phyloP scores from a whole-genome alignment of 805 yeast species.

The Saccharomycopsis babjevae region DNA sequence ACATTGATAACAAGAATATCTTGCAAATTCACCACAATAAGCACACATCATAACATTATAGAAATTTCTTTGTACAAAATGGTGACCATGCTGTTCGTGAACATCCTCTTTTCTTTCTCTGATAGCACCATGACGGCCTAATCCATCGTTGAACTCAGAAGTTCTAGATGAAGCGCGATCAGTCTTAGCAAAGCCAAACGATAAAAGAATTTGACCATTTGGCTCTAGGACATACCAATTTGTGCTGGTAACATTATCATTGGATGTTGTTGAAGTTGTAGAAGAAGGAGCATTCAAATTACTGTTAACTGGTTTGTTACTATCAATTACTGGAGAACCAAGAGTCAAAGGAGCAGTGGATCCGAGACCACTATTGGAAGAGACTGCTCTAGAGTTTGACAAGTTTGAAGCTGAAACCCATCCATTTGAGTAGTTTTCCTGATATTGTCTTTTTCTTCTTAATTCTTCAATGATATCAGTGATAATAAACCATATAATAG shows the following conservation, averaged over 20 bases:
- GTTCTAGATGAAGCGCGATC: slow-evolving; percentile 25
- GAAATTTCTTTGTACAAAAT: slow-evolving; percentile 89
- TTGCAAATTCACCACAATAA: slow-evolving; percentile 87
- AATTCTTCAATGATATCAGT: slow-evolving; percentile 92
- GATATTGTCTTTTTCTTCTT: slow-evolving; percentile 78
- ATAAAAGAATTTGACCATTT: slow-evolving; percentile 76
- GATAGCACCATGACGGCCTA: slow-evolving; percentile 96
- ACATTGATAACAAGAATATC: slow-evolving; percentile 80
- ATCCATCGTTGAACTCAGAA: slow-evolving; percentile 27
- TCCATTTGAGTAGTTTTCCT: slow-evolving; percentile 59
- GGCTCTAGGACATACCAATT: slow-evolving; percentile 93
- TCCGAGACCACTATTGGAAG: slow-evolving; percentile 20
- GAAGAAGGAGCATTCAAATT: slow-evolving; percentile 5
- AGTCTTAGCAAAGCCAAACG: slow-evolving; percentile 69
- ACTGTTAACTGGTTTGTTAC: slow-evolving; percentile 4
- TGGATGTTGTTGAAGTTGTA: slow-evolving; percentile 1
- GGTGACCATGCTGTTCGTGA: slow-evolving; percentile 93
- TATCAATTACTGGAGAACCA: slow-evolving; percentile 10
- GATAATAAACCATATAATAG: slow-evolving; percentile 80
- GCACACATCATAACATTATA: slow-evolving; percentile 97
- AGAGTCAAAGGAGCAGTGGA: slow-evolving; percentile 6
- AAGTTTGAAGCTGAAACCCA: slow-evolving; percentile 79
- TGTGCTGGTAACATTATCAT: slow-evolving; percentile 38
- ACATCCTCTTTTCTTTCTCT: slow-evolving; percentile 84
- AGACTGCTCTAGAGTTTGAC: slow-evolving; percentile 9